Evolutionary conservation across 306 rosid genomes (phyloP).

Genomic region (Cucurbita pepo): DNA sequence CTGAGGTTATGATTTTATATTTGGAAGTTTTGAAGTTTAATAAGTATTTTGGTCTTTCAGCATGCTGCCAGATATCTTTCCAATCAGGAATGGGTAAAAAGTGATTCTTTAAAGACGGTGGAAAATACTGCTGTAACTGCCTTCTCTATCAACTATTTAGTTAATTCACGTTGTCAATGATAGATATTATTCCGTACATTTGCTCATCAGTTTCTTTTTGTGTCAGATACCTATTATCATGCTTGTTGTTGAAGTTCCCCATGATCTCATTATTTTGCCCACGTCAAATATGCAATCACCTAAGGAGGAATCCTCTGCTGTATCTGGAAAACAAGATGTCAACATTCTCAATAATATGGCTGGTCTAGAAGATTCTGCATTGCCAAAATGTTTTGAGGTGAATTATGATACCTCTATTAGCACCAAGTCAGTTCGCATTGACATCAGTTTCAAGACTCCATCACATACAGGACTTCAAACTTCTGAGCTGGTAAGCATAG

Average conservation of each 20-base stretch:
- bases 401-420: slow-evolving; percentile 24
- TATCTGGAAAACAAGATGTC: slow-evolving; percentile 29
- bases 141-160: slow-evolving; percentile 7
- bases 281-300: slow-evolving; percentile 58
- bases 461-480: slow-evolving; percentile 96
- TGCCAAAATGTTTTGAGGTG: slow-evolving; percentile 37
- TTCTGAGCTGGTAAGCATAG: slow-evolving; percentile 55
- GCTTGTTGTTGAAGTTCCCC: slow-evolving; percentile 96
- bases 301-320: slow-evolving; percentile 40
- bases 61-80: slow-evolving; percentile 98
- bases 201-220: slow-evolving; percentile 16
- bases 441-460: slow-evolving; percentile 80
- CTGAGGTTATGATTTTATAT: background rate
- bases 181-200: background rate
- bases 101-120: slow-evolving; percentile 78
- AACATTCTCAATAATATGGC: slow-evolving; percentile 26
- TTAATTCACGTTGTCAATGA: slow-evolving; percentile 2
- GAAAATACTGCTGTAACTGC: slow-evolving; percentile 85
- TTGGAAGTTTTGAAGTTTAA: background rate
- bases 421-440: slow-evolving; percentile 70
- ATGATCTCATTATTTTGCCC: slow-evolving; percentile 40
- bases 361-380: slow-evolving; percentile 40
- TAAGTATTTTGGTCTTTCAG: slow-evolving; percentile 26
- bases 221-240: slow-evolving; percentile 80
- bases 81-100: slow-evolving; percentile 93